These are phyloP conservation scores for Rhynchospora tenuis DNA, from an alignment of 176 grass and related monocot genomes.

Conservation along the genomic window DNA sequence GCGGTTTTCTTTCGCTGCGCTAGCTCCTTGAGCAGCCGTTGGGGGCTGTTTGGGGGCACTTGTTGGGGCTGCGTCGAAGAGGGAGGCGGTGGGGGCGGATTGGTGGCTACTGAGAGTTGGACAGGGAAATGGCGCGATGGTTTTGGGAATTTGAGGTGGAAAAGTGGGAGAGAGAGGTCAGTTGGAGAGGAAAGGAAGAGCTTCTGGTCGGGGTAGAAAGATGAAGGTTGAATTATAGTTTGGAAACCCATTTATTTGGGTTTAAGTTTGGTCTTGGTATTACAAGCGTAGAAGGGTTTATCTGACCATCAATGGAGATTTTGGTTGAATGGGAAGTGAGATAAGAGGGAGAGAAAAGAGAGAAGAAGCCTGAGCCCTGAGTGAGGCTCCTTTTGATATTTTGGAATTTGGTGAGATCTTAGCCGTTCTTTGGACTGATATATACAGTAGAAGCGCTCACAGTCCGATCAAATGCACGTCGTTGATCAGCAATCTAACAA, in stretches of 20 bases:
- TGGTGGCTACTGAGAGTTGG: background rate
- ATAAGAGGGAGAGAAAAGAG: slow-evolving; percentile 12
- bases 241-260: slow-evolving; percentile 4
- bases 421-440: background rate
- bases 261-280: background rate
- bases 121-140: slow-evolving; percentile 18
- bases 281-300: slow-evolving; percentile 16
- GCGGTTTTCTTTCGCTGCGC: slow-evolving; percentile 78
- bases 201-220: slow-evolving; percentile 14
- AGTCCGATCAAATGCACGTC: background rate
- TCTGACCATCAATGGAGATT: slow-evolving; percentile 23
- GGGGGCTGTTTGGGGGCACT: slow-evolving; percentile 76
- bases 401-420: background rate
- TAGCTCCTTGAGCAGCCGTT: slow-evolving; percentile 80
- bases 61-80: background rate
- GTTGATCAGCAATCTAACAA: background rate
- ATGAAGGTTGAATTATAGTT: slow-evolving; percentile 14
- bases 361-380: no score
- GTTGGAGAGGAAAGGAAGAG: background rate
- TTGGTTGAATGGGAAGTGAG: background rate
- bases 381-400: slow-evolving; percentile 12
- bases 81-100: slow-evolving; percentile 35
- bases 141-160: slow-evolving; percentile 28
- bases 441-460: background rate
- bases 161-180: slow-evolving; percentile 27